Base-by-base conservation (phyloP, 441 rosid genomes). In the Mallotus japonicus region DNA sequence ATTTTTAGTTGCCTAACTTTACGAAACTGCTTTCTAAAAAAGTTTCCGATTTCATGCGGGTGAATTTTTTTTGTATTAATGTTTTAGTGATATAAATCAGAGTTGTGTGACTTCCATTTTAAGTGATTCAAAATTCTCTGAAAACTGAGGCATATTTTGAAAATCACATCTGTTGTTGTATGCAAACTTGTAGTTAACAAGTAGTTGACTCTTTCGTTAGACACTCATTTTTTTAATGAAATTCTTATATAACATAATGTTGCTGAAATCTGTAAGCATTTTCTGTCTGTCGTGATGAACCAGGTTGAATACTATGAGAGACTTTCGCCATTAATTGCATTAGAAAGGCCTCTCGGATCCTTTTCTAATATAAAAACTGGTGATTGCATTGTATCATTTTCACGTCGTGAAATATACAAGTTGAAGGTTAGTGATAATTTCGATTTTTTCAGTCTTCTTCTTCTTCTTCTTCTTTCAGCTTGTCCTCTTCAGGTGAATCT, bases 341-440 rank as follows among this genome's bases (percentile, higher is more conserved):
- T 85, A 79, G 77, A 82, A 73, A 75, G 70, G 71, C 91, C 92
- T 67, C 87, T 93, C 73, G 82, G 83, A 68, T 86, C 93, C n/a
- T 87, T 90, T 77, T 75, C 78, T 11, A 80, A 91, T 76, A 86
- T 94, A 65, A 77, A 32, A 80, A 89, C 84, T 40, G 97, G 99
- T 2, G 97, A 94, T 67, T 94, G 97, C 79, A 79, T 94, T 64
- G 96, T 94, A 61, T 83, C 95, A 65, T 94, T 94, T 86, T 95
- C 97, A 62, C 89, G 96, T 17, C 83, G 69, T 40, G 80, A 75
- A 46, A 92, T 94, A 77, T 94, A 90, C 78, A 71, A 51, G 46
- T 67, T 87, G 66, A 94, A 92, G 97, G 97, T 93, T 73, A 71
- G 87, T 75, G 61, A 51, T 55, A 34, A 40, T 40, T 67, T 59